These are phyloP conservation scores for Cladosporium austrohemisphaericum DNA, from an alignment of 2,329 filamentous ascomycete species.

Conservation along the genomic window DNA sequence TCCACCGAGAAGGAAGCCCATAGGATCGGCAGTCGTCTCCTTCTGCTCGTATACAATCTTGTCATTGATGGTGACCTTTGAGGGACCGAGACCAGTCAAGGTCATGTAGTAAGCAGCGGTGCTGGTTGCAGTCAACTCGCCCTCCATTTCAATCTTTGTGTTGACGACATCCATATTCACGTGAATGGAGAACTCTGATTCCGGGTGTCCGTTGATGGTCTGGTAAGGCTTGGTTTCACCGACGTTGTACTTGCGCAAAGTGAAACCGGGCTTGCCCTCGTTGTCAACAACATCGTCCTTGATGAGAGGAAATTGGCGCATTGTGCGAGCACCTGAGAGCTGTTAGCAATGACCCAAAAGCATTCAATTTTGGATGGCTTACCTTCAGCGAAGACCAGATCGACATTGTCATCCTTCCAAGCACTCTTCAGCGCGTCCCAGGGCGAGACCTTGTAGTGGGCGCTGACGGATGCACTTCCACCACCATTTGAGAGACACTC, in stretches of 20 bases:
- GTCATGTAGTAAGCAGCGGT: constrained; percentile 1
- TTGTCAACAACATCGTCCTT: constrained; percentile 1
- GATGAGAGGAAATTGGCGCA: constrained; percentile 8
- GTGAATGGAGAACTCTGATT: not conserved
- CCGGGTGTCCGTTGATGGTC: not conserved
- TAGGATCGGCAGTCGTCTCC: not conserved
- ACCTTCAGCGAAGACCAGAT: constrained; percentile 10
- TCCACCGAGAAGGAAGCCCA: constrained; percentile 5
- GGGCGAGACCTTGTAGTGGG: constrained; percentile 1
- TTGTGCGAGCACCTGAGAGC: not conserved
- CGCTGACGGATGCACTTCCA: constrained; percentile 1
- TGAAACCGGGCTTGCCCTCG: constrained; percentile 5
- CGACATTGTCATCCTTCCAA: constrained; percentile 5
- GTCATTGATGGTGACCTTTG: constrained; percentile 4
- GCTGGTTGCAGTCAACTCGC: not conserved
- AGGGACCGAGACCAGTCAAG: not conserved
- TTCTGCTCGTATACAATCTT: constrained; percentile 2
- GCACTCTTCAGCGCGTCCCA: not conserved
- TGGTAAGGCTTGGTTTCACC: not conserved
- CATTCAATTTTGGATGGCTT: not conserved
- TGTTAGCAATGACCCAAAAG: no score
- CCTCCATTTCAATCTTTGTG: constrained; percentile 4
- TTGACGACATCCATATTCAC: not conserved
- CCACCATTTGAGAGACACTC: constrained; percentile 16
- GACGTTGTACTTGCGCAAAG: constrained; percentile 8